A percentile compares a stretch with the other conserved stretches of the same genome.
phyloP scores from a whole-genome alignment of 176 grass and related monocot species.

The Oryza meridionalis region DNA sequence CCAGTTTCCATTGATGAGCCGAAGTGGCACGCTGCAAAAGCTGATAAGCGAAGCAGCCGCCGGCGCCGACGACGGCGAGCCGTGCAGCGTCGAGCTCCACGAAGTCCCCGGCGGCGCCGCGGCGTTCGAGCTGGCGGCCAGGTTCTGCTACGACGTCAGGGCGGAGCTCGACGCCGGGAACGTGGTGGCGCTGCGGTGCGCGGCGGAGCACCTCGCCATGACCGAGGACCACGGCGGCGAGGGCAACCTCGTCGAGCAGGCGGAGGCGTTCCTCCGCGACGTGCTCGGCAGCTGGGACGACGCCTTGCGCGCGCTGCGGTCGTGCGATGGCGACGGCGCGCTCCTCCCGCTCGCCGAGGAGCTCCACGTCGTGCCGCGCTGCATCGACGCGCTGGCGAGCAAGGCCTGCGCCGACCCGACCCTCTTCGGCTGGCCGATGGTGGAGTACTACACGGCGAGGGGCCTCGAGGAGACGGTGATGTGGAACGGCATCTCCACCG shows the following conservation, averaged over 20 bases:
- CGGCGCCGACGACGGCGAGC: conserved; percentile 9
- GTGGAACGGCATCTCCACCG: conserved; percentile 66
- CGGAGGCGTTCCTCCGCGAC: conserved; percentile 59
- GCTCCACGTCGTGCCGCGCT: conserved; percentile 57
- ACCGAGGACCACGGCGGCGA: conserved; percentile 51
- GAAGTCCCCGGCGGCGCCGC: conserved; percentile 64
- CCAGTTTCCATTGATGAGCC: conserved; percentile 69
- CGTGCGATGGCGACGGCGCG: conserved; percentile 53
- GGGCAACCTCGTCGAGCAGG: conserved; percentile 65
- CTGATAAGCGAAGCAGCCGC: conserved; percentile 47
- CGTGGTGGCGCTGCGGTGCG: conserved; percentile 62
- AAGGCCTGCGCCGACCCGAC: conserved; percentile 73
- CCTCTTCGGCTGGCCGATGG: conserved; percentile 69
- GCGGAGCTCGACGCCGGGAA: conserved; percentile 69
- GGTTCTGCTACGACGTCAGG: conserved; percentile 78
- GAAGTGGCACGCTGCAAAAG: conserved; percentile 61
- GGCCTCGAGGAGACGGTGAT: conserved; percentile 47
- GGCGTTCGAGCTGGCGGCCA: conserved; percentile 62
- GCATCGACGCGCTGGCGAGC: conserved; percentile 70
- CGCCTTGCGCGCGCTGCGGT: conserved; percentile 49
- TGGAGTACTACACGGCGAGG: conserved; percentile 48
- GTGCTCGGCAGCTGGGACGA: conserved; percentile 65
- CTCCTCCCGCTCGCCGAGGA: conserved; percentile 62
- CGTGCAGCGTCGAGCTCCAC: conserved; percentile 50
- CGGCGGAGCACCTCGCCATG: conserved; percentile 70